phyloP scores from a whole-genome alignment of 108 stramenopile species.

The Cyclotella cryptica region DNA sequence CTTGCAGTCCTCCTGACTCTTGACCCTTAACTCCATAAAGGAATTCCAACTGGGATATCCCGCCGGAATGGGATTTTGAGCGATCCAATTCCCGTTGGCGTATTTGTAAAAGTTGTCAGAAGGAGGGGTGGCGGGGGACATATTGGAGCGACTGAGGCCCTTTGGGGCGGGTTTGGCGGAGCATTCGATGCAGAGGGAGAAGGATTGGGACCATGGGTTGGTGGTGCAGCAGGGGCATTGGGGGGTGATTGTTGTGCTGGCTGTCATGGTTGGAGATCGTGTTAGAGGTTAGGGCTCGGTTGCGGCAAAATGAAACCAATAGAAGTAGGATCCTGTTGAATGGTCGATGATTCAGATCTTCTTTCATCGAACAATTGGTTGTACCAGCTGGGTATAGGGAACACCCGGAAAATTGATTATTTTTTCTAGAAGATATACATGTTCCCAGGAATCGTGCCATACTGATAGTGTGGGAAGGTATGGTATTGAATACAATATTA shows the following conservation, averaged over 20 bases:
- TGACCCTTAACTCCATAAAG: constrained; percentile 65
- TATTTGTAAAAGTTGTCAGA: constrained; percentile 69
- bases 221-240: constrained; percentile 46
- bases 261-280: constrained; percentile 6
- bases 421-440: no score
- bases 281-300: no score
- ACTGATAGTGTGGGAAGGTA: no score
- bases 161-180: constrained; percentile 27
- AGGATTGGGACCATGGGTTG: constrained; percentile 62
- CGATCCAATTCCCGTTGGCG: constrained; percentile 79
- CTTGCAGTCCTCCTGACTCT: constrained; percentile 76
- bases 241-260: background rate
- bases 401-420: no score
- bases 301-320: no score
- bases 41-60: constrained; percentile 85
- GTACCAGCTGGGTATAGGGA: no score
- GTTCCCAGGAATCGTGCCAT: no score
- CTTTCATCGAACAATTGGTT: no score
- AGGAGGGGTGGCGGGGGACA: constrained; percentile 57
- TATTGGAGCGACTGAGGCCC: constrained; percentile 56
- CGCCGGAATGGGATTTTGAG: constrained; percentile 83
- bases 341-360: no score
- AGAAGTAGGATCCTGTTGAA: no score
- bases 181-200: constrained; percentile 62
- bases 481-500: no score